Conservation (phyloP, 108 stramenopile genomes). For the Skeletonema marinoi region DNA sequence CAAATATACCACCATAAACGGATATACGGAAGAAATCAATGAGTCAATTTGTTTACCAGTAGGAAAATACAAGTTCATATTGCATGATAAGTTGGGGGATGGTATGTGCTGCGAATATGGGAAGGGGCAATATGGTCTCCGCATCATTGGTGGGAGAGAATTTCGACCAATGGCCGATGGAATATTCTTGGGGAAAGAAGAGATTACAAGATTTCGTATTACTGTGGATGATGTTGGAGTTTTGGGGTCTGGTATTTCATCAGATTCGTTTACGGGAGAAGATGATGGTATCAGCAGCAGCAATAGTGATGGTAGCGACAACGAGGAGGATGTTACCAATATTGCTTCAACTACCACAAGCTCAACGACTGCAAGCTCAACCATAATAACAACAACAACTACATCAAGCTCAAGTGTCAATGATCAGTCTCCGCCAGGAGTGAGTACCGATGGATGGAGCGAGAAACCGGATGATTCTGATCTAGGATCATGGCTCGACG, state of each 20-base stretch:
- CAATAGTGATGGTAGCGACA: too few species aligned
- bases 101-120: background rate
- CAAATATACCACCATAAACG: background rate
- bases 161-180: background rate
- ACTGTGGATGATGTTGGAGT: background rate
- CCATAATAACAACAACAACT: background rate
- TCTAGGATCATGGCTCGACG: background rate
- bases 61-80: constrained; percentile 1
- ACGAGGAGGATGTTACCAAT: too few species aligned
- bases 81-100: constrained; percentile 5
- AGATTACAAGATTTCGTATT: background rate
- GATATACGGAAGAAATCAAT: background rate
- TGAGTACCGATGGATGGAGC: background rate
- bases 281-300: background rate
- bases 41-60: background rate
- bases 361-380: background rate
- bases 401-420: background rate
- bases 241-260: background rate
- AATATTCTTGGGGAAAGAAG: background rate
- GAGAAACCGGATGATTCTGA: background rate
- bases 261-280: background rate
- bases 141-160: background rate
- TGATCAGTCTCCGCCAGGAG: background rate
- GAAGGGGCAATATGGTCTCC: background rate
- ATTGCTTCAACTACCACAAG: too few species aligned